These are phyloP conservation scores for Fraxinus nigra DNA, from an alignment of 305 asterid species.

Conservation along the genomic window DNA sequence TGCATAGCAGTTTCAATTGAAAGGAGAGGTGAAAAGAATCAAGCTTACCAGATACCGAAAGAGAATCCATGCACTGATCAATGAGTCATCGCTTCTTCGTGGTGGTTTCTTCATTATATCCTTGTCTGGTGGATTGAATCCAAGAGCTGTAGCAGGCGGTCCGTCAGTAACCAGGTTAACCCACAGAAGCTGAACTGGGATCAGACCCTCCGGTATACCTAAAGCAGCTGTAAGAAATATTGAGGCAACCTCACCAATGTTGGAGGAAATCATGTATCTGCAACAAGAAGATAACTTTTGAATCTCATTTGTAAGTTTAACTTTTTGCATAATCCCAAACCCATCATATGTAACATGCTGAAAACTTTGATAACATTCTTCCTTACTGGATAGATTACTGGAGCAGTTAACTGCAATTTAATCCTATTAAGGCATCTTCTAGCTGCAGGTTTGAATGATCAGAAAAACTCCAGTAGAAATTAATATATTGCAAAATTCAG, in stretches of 20 bases:
- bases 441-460: neutral
- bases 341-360: neutral
- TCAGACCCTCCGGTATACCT: slow-evolving; percentile 96
- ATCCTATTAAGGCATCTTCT: neutral
- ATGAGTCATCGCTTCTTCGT: slow-evolving; percentile 85
- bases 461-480: neutral
- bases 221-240: slow-evolving; percentile 92
- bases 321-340: neutral
- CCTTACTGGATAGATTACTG: neutral
- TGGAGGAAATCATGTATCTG: slow-evolving; percentile 97
- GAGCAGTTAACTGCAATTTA: neutral
- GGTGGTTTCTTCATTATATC: slow-evolving; percentile 86
- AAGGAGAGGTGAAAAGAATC: neutral
- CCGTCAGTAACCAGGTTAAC: slow-evolving; percentile 97
- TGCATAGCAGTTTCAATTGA: neutral
- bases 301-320: neutral
- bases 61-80: slow-evolving; percentile 91
- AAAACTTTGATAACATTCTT: neutral
- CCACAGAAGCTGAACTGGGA: slow-evolving; percentile 98
- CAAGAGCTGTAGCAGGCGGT: slow-evolving; percentile 95
- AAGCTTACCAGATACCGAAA: slow-evolving; percentile 73
- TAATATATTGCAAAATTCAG: neutral
- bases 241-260: slow-evolving; percentile 92
- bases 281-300: slow-evolving; percentile 1
- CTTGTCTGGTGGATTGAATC: slow-evolving; percentile 91